Evolutionary conservation across 2,329 filamentous ascomycete species (phyloP), one percentile per base, ranked within the genome.

Genomic region (Ramularia endophylla): DNA sequence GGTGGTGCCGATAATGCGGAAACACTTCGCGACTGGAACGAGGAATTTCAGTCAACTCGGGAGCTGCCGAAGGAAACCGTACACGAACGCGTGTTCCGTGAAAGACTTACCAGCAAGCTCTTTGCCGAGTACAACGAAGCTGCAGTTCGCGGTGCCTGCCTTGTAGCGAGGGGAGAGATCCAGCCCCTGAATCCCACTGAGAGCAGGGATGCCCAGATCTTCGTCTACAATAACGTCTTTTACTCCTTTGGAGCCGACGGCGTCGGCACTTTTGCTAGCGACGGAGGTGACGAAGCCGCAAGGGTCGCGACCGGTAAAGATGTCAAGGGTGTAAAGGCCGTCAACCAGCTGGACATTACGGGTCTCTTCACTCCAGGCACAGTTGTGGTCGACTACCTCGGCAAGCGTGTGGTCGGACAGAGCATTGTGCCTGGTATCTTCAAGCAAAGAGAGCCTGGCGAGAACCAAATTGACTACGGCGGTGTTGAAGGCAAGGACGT

Each of bases 161-260:
- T 97, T 53, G 90, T 98, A 40, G 90, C 89, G 17, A 79, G 87
- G 43, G 92, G 92, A 40, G 92, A 98, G 64, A 85, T 98, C 50
- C 82, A 88, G 15, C 87, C 92, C 5, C 70, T 98, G 40, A 98
- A 98, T 69, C 94, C 92, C 5, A 97, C 90, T 0, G 92, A 98
- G 68, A 81, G 76, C 50, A 80, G 77, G 53, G 90, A 98, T 63
- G 92, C 92, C 3, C 92, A 98, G 64, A 98, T 98, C 52, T 98
- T 95, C 59, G 90, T 98, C 17, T 95, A 97, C 73, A 97, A 97
- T 74, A 98, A 98, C 67, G 88, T 98, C 53, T 98, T 98, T 72
- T 98, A 95, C 72, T 97, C 92, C 1, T 97, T 95, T 56, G 92
- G 92, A 48, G 90, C 92, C 32, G 92, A 98, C 63, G 94, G 92